Evolutionary conservation across 2,329 filamentous ascomycete species (phyloP), one percentile per base, ranked within the genome.

Genomic region (Cryphonectria naterciae): DNA sequence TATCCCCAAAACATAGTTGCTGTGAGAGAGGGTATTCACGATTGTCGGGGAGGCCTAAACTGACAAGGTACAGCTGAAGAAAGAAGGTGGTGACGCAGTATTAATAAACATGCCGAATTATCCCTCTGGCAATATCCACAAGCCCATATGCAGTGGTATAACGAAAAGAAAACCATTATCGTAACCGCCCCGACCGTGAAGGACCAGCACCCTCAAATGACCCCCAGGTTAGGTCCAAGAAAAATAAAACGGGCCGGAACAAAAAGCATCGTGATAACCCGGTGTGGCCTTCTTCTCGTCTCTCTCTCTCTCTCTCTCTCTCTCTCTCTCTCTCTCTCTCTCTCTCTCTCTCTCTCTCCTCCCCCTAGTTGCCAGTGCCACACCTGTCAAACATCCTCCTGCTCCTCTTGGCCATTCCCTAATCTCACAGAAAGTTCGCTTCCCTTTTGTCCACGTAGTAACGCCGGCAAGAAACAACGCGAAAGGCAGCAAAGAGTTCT

Each of bases 81-180:
- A 73, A 69, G 46, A 68, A 68, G 71, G 39, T 69, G 71, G 35
- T 56, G 60, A 61, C 63, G 71, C 71, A 68, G 69, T 73, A 73
- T 73, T 73, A 73, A 70, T 65, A 71, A 71, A 68, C 69, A 73
- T 69, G 71, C 71, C 70, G 67, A 64, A 73, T 73, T 73, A 71
- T 71, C 43, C 69, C 69, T 67, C 71, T 71, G 65, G 71, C 66
- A 62, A 56, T 73, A 70, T 67, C 69, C 71, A 71, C 71, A 71
- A 71, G 66, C 69, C 66, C 69, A 71, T 67, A 69, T 43, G 62
- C 56, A 69, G 63, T 68, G 67, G 71, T 72, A 72, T 72, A 66
- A 69, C 64, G 68, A 78, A 77, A 77, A 72, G 67, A 71, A 71
- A 74, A 75, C 73, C 72, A 74, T 74, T 72, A 74, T 74, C 74